Base-by-base conservation (phyloP, 805 yeast species). In the Helenozyma rhizophorensis region DNA sequence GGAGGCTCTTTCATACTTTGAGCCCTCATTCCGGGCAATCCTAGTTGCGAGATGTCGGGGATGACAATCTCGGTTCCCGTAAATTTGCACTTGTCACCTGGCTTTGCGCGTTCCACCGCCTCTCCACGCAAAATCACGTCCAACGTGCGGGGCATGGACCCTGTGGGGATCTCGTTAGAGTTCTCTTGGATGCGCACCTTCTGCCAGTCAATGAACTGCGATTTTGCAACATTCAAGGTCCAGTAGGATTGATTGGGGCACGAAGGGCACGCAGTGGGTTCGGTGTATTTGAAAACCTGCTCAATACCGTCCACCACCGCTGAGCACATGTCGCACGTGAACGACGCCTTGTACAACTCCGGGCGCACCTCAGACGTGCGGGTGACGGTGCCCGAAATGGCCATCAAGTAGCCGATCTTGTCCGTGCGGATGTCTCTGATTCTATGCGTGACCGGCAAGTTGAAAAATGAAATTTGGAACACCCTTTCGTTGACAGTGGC, bases 341-440 rank as follows among this genome's bases (percentile, higher is more conserved):
- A 93, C 17, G 89, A 74, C 10, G 87, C 98, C 39, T 73, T 77
- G 65, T 71, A 86, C 40, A 93, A 70, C 59, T 93, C 98, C 0
- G 98, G 98, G 37, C 97, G 76, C 9, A 93, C 97, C 62, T 93
- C 97, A 14, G 94, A 82, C 0, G 97, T 87, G 56, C 97, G 76
- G 0, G 97, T 90, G 4, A 93, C 96, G 0, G 98, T 93, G 35
- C 97, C 98, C 7, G 90, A 79, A 21, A 90, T 83, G 8, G 90
- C 70, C 65, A 87, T 71, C 40, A 90, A 70, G 8, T 83, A 70
- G 11, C 97, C 98, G 37, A 93, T 82, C 44, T 81, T 82, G 46
- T 85, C 95, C 2, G 97, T 84, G 51, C 93, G 74, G 37, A 93
- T 72, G 52, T 90, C 97, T 53, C 98, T 77, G 47, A 93, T 83